phyloP scores from a whole-genome alignment of 2,329 filamentous ascomycete genomes.

The Cercospora sp. region DNA sequence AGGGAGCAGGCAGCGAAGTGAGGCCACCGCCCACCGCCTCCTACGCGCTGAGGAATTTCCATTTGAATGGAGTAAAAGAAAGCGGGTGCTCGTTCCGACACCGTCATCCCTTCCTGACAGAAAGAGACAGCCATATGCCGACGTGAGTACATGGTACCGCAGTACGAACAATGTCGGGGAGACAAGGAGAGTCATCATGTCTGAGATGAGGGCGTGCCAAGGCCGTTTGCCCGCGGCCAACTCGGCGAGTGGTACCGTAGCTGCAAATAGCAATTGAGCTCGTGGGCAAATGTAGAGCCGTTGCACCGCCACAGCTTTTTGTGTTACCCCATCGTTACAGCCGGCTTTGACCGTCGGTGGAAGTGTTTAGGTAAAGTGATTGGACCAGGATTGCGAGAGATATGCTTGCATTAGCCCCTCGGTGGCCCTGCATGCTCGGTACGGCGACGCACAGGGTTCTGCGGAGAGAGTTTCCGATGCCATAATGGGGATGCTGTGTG shows the following conservation, averaged over 20 bases:
- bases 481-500: background rate
- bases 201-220: background rate
- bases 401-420: conserved; percentile 12
- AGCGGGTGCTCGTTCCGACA: conserved; percentile 1
- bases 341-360: background rate
- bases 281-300: background rate
- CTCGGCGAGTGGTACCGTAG: background rate
- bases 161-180: background rate
- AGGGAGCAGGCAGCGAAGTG: background rate
- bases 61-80: conserved; percentile 14
- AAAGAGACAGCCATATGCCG: conserved; percentile 5
- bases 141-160: conserved; percentile 7
- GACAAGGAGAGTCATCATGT: background rate
- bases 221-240: conserved; percentile 10
- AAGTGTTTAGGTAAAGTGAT: conserved; percentile 13
- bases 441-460: conserved; percentile 9
- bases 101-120: background rate
- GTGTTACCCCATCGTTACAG: conserved; percentile 7
- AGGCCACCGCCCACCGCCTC: background rate
- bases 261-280: conserved; percentile 12
- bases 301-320: conserved; percentile 8
- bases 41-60: background rate
- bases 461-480: conserved; percentile 10
- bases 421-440: conserved; percentile 2
- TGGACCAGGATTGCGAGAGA: conserved; percentile 10